Base-by-base conservation (phyloP, 2,329 filamentous ascomycete genomes). In the Colletotrichum gloeosporioides region DNA sequence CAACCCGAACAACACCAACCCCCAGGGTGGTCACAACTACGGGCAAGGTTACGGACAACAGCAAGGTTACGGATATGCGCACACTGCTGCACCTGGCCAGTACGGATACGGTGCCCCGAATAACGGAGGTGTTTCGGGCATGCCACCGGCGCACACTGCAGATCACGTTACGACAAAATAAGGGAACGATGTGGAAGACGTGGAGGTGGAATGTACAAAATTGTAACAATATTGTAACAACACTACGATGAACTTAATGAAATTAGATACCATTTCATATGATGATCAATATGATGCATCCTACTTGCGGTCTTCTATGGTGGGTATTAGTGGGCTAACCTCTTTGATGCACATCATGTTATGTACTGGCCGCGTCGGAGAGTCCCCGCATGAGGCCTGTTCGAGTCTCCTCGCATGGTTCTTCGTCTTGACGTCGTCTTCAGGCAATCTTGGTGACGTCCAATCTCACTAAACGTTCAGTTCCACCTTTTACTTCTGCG, bases 21-120 rank as follows among this genome's bases (percentile, higher is more conserved):
- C n/a, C 8, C 66, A 62, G 15, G 71, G 71, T 18, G 64, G 70
- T 16, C 64, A 76, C 22, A 49, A 59, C 22, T 39, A 71, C 3
- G 69, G 71, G 34, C 65, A 73, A 8, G 73, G 70, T 1, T 76
- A 76, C 64, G 73, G 73, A 8, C 73, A 76, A 53, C 44, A 53
- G 4, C 44, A 53, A 53, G 44, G n/a, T 6, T 76, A 76, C 59
- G 73, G 73, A 2, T 76, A 76, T 22, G 73, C 57, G 16, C 64
- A 76, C 57, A 69, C 71, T 25, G 63, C 70, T 4, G 16, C 66
- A 32, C 64, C 73, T 1, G 73, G 73, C 3, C 39, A 76, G 39
- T 31, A 71, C 15, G 73, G 70, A 3, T 76, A 76, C 16, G 39
- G 55, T 16, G 31, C 73, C 15, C 73, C 22, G 53, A 55, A 53